These are phyloP conservation scores for Neurospora sublineolata DNA, from an alignment of 495 filamentous ascomycete genomes.

Conservation along the genomic window DNA sequence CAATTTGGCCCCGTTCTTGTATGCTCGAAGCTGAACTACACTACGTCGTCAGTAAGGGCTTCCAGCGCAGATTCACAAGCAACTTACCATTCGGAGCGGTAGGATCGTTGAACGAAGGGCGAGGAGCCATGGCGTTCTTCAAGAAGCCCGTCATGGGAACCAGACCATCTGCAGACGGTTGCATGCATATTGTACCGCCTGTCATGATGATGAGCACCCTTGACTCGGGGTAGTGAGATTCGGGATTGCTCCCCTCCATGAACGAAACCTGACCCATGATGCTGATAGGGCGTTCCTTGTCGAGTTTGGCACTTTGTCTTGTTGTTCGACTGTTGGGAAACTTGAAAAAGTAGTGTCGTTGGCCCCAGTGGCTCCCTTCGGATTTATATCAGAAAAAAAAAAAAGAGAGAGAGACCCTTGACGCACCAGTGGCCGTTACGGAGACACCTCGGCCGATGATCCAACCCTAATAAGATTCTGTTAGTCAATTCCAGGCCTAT, in stretches of 20 bases:
- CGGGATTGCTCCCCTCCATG: constrained; percentile 15
- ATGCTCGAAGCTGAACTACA: constrained; percentile 26
- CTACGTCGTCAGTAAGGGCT: constrained; percentile 6
- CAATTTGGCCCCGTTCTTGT: constrained; percentile 28
- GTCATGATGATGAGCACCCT: constrained; percentile 86
- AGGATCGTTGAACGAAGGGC: constrained; percentile 83
- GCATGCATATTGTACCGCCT: constrained; percentile 95
- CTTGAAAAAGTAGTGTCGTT: not conserved
- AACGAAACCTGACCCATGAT: constrained; percentile 16
- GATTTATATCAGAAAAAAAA: not conserved
- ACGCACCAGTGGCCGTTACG: not conserved
- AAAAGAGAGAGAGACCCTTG: not conserved
- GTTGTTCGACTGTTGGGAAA: not conserved
- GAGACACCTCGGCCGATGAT: not conserved
- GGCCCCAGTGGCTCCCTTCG: not conserved
- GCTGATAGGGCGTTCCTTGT: not conserved
- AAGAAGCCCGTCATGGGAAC: constrained; percentile 73
- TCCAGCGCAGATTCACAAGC: not conserved
- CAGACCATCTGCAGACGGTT: constrained; percentile 51
- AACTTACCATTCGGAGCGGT: constrained; percentile 29
- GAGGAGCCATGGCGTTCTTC: constrained; percentile 66
- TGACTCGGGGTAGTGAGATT: constrained; percentile 49
- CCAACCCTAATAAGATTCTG: not conserved
- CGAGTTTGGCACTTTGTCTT: not conserved
- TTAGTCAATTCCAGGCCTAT: not conserved